phyloP scores from a whole-genome alignment of 129 eudicot species.

The Apium graveolens region DNA sequence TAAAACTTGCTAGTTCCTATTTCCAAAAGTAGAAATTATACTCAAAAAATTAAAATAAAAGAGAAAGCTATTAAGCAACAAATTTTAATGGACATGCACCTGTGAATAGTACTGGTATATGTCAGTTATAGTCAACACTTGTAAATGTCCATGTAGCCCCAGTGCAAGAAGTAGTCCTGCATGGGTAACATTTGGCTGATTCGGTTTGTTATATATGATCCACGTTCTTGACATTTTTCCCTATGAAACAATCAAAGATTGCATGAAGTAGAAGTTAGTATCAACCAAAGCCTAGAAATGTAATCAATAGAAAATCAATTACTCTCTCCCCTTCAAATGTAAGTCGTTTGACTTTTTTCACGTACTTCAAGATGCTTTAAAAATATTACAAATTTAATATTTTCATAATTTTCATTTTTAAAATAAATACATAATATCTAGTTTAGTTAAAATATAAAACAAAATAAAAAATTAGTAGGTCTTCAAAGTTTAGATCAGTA shows the following conservation, averaged over 20 bases:
- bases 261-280: conserved; percentile 19
- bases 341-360: no score
- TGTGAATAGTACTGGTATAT: conserved; percentile 69
- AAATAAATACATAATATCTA: no score
- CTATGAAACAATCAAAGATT: conserved; percentile 31
- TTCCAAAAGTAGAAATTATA: not conserved
- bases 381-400: no score
- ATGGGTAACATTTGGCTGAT: conserved; percentile 79
- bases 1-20: not conserved
- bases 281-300: not conserved
- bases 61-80: not conserved
- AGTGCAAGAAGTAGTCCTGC: conserved; percentile 93
- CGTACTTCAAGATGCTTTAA: no score
- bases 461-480: no score
- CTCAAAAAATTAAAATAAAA: not conserved
- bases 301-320: not conserved
- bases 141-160: conserved; percentile 88
- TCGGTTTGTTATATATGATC: conserved; percentile 86
- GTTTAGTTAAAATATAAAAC: no score
- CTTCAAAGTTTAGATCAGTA: no score
- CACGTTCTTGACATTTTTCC: conserved; percentile 97
- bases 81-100: conserved; percentile 23
- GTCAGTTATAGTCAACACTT: conserved; percentile 69
- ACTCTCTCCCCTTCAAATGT: no score
- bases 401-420: no score